phyloP scores from a whole-genome alignment of 495 filamentous ascomycete genomes.

The Penicillium ucsense region DNA sequence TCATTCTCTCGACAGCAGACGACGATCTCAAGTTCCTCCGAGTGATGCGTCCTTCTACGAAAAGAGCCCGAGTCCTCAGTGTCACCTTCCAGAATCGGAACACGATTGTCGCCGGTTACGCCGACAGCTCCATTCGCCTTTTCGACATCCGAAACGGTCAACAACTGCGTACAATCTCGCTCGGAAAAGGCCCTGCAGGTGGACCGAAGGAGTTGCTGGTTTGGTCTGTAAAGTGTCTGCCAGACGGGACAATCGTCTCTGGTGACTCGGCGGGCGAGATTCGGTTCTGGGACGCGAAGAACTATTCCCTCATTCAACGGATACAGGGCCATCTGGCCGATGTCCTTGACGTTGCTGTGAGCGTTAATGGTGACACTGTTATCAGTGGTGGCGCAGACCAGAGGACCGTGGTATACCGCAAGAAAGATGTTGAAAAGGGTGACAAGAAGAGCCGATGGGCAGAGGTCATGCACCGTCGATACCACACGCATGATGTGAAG shows the following conservation, averaged over 20 bases:
- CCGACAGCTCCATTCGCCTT: constrained; percentile 81
- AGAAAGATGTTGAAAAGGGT: constrained; percentile 41
- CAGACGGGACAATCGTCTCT: constrained; percentile 82
- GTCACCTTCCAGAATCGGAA: constrained; percentile 79
- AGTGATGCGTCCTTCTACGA: constrained; percentile 62
- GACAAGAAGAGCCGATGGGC: constrained; percentile 62
- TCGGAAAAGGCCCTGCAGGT: constrained; percentile 64
- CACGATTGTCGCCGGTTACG: constrained; percentile 79
- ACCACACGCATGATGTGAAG: constrained; percentile 91
- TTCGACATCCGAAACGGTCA: constrained; percentile 76
- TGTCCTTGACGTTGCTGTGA: constrained; percentile 72
- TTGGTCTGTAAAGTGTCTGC: constrained; percentile 83
- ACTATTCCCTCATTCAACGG: constrained; percentile 74
- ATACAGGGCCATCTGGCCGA: constrained; percentile 84
- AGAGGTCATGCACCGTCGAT: constrained; percentile 70
- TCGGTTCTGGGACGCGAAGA: constrained; percentile 87
- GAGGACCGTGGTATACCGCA: constrained; percentile 68
- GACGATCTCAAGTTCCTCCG: constrained; percentile 63
- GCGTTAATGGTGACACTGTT: constrained; percentile 71
- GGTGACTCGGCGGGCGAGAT: constrained; percentile 91
- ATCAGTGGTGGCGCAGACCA: constrained; percentile 88
- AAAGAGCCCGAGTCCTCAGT: constrained; percentile 78
- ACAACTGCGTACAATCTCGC: constrained; percentile 66
- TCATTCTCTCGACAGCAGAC: constrained; percentile 76
- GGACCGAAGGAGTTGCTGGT: constrained; percentile 79